These are phyloP conservation scores for Macrophomina phaseolina DNA, from an alignment of 2,329 filamentous ascomycete genomes.

Conservation along the genomic window DNA sequence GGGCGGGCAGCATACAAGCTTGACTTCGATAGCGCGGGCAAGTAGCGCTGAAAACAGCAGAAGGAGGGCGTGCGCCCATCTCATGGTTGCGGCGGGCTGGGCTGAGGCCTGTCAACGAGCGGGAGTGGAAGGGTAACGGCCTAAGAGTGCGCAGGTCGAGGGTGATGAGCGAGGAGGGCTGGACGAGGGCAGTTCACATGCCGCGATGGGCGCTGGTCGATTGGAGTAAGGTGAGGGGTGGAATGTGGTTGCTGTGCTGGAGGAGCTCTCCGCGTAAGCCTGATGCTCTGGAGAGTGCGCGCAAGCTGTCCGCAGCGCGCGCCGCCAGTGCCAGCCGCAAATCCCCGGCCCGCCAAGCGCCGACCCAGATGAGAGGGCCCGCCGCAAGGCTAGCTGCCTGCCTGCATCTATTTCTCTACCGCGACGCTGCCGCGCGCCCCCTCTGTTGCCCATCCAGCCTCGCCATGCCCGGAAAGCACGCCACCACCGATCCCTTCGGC, in stretches of 20 bases:
- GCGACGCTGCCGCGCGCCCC: neutral
- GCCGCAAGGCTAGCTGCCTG: slow-evolving; percentile 7
- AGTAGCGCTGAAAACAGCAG: slow-evolving; percentile 38
- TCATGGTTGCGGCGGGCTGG: slow-evolving; percentile 36
- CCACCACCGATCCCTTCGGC: slow-evolving; percentile 10
- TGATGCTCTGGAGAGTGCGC: slow-evolving; percentile 8
- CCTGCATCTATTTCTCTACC: slow-evolving; percentile 7
- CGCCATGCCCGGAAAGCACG: slow-evolving; percentile 43
- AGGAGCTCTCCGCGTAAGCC: slow-evolving; percentile 24
- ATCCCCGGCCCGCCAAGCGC: slow-evolving; percentile 24
- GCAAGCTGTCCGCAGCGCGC: slow-evolving; percentile 23
- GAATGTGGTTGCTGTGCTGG: slow-evolving; percentile 8
- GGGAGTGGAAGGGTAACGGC: neutral
- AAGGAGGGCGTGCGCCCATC: slow-evolving; percentile 42
- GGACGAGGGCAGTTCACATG: slow-evolving; percentile 4
- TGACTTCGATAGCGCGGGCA: slow-evolving; percentile 45
- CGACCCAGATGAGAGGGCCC: neutral
- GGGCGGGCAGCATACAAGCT: slow-evolving; percentile 36
- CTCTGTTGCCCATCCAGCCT: neutral
- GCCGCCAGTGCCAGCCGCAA: neutral
- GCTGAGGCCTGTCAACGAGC: slow-evolving; percentile 6
- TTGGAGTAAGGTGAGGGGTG: neutral
- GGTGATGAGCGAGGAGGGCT: neutral
- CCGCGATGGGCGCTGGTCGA: neutral
- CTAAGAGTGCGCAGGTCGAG: neutral